Conservation (phyloP, 331 rosid genomes). For the Acacia pycnantha region DNA sequence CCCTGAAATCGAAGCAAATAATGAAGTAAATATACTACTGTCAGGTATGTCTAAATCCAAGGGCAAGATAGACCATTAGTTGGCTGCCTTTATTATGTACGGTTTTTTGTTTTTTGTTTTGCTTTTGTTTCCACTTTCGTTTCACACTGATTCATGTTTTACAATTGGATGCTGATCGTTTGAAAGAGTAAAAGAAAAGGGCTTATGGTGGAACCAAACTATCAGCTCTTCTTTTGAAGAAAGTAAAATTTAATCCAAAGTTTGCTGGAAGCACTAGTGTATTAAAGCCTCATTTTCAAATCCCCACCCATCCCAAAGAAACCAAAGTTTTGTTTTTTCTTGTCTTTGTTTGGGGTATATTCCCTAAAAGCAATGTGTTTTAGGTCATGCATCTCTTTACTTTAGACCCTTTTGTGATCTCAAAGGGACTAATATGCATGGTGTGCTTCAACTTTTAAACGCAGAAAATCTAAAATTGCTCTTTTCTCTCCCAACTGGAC, state of each 20-base stretch:
- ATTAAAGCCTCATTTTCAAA: conserved; percentile 31
- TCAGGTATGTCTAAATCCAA: conserved; percentile 37
- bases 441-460: conserved; percentile 23
- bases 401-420: conserved; percentile 16
- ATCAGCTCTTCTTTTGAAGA: conserved; percentile 78
- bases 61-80: conserved; percentile 33
- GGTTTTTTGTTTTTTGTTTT: background rate
- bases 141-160: conserved; percentile 44
- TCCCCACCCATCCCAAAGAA: conserved; percentile 40
- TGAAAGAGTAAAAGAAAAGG: conserved; percentile 28
- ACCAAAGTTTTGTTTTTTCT: conserved; percentile 31
- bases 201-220: conserved; percentile 35
- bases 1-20: conserved; percentile 44
- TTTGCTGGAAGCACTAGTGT: conserved; percentile 7
- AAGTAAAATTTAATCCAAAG: conserved; percentile 21
- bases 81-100: conserved; percentile 54
- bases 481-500: conserved; percentile 27
- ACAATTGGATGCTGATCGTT: conserved; percentile 28
- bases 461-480: conserved; percentile 22
- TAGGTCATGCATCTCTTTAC: background rate
- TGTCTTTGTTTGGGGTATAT: conserved; percentile 25
- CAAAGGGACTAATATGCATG: conserved; percentile 31
- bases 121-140: conserved; percentile 39
- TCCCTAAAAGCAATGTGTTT: conserved; percentile 22
- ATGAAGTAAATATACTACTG: conserved; percentile 14